phyloP scores from a whole-genome alignment of 495 filamentous ascomycete genomes.

The Oleoguttula mirabilis region DNA sequence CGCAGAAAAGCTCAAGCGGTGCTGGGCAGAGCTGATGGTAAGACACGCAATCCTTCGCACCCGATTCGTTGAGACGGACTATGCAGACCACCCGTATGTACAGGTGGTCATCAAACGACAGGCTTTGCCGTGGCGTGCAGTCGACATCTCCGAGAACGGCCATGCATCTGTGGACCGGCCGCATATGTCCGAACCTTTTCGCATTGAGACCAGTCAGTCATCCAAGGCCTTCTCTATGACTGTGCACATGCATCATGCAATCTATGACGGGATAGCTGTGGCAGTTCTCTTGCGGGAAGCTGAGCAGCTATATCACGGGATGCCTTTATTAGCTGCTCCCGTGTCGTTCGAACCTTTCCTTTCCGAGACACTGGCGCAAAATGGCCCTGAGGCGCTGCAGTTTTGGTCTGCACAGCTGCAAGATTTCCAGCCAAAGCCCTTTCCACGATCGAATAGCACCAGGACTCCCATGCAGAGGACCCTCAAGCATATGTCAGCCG shows the following conservation, averaged over 20 bases:
- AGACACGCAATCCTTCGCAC: conserved; percentile 56
- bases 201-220: background rate
- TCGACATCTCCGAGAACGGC: too few relatives aligned
- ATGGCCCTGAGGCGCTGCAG: conserved; percentile 32
- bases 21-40: conserved; percentile 40
- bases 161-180: too few relatives aligned
- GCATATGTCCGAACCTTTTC: background rate
- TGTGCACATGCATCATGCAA: conserved; percentile 64
- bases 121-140: too few relatives aligned
- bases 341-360: conserved; percentile 41
- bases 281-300: conserved; percentile 52
- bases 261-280: conserved; percentile 70
- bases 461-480: background rate
- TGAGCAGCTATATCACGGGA: conserved; percentile 38
- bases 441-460: conserved; percentile 25
- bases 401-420: conserved; percentile 51
- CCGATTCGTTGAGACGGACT: conserved; percentile 44
- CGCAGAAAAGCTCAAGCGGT: conserved; percentile 29
- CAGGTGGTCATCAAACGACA: conserved; percentile 46
- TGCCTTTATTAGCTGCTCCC: conserved; percentile 32
- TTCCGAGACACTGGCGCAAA: conserved; percentile 32
- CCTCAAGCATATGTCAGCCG: background rate
- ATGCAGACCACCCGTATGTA: conserved; percentile 39
- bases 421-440: conserved; percentile 37
- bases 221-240: conserved; percentile 26